Evolutionary conservation across 129 eudicot genomes (phyloP).

Genomic region (Tanacetum coccineum): DNA sequence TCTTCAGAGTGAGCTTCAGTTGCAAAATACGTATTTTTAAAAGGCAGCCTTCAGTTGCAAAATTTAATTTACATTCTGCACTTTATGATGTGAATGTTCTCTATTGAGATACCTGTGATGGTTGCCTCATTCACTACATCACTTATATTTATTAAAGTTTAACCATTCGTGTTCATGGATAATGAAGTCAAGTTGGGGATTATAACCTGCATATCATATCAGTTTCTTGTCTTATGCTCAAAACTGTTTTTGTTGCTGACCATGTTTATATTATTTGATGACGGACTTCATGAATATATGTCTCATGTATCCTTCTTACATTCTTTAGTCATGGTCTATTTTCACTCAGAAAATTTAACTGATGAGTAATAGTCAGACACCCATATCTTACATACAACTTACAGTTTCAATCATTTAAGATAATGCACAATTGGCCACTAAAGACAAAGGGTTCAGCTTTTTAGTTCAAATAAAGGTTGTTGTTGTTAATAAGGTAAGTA

Average conservation of each 20-base stretch:
- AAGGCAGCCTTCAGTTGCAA: background rate
- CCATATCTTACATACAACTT: background rate
- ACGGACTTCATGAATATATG: background rate
- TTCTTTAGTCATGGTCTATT: background rate
- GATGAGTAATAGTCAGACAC: background rate
- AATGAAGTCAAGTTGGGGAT: background rate
- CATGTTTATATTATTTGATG: background rate
- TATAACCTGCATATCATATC: background rate
- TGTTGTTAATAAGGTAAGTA: no score
- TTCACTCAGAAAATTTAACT: background rate
- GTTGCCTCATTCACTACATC: conserved; percentile 9
- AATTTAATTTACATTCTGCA: background rate
- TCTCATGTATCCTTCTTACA: background rate
- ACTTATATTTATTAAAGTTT: background rate
- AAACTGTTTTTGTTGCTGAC: background rate
- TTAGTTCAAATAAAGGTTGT: no score
- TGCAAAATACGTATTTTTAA: background rate
- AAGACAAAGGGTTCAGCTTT: no score
- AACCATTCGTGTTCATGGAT: background rate
- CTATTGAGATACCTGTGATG: conserved; percentile 5
- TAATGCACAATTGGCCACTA: no score
- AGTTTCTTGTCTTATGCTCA: background rate
- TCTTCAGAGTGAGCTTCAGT: conserved; percentile 8
- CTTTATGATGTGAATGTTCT: conserved; percentile 10
- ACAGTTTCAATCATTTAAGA: background rate